Evolutionary conservation across 441 rosid genomes (phyloP), one percentile per base, ranked within the genome.

Genomic region (Breynia disticha): DNA sequence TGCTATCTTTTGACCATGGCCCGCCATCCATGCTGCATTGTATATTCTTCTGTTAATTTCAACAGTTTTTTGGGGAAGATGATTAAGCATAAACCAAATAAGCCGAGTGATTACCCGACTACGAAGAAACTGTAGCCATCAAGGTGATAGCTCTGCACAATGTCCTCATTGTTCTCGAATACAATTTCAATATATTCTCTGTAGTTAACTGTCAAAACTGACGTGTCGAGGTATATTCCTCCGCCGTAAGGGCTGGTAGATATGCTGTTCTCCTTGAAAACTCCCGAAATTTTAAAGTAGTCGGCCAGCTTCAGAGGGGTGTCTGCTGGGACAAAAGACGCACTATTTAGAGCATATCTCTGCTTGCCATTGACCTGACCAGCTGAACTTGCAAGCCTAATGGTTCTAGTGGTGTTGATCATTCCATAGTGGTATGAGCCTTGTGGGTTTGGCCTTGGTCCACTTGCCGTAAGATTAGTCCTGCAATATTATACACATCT

Each of bases 391-490:
- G 73, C 74, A 22, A 91, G 64, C 41, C 69, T 70, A 71, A 91
- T 75, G 20, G 97, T 91, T 72, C 74, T 79, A 20, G 77, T 76
- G 12, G 84, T 79, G 68, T 86, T 87, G 55, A 91, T 80, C 64
- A 86, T 71, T 16, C 98, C 98, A 47, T 91, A 91, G 67, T 91
- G 98, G 82, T 91, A 91, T 37, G 98, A 86, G 1, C 98, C 97
- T 62, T 91, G 98, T 1, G 98, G 98, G 68, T 88, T 91, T 28
- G 98, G 98, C 65, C 98, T 78, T 38, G 98, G 97, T 59, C 97
- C 98, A 71, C 98, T 91, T 16, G 98, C 98, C 3, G 96, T 83
- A 38, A 91, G 89, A 64, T 91, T 87, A 54, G 95, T 79, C 80
- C 98, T 87, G 79, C 50, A 72, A 69, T 17, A n/a, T n/a, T n/a